phyloP scores from a whole-genome alignment of 1,139 yeast genomes.

The Candida neerlandica region DNA sequence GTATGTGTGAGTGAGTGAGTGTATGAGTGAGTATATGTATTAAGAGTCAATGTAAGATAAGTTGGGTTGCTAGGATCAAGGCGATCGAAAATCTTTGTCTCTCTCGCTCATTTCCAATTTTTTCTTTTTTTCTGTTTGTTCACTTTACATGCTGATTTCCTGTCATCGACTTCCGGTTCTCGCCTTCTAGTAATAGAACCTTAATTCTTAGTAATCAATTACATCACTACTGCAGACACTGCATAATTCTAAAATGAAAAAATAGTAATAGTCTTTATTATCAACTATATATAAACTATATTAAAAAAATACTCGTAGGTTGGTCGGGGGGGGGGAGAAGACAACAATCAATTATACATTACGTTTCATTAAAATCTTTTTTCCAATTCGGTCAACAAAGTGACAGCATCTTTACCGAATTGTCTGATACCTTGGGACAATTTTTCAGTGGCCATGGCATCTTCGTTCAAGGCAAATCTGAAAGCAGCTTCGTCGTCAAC shows the following conservation, averaged over 20 bases:
- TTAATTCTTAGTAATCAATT: not conserved
- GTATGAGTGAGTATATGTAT: not conserved
- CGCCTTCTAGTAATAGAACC: not conserved
- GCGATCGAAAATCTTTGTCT: too few relatives aligned
- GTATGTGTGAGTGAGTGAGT: too few relatives aligned
- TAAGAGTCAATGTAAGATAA: too few relatives aligned
- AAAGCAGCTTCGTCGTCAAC: conserved; percentile 85
- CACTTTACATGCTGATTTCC: too few relatives aligned
- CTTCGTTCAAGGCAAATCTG: conserved; percentile 93
- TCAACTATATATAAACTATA: conserved; percentile 3
- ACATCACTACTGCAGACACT: not conserved
- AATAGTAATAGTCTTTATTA: not conserved
- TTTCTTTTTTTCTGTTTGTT: not conserved
- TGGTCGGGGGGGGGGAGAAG: not conserved
- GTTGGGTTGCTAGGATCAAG: too few relatives aligned
- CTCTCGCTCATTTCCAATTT: too few relatives aligned
- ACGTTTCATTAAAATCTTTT: conserved; percentile 51
- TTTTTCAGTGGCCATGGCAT: conserved; percentile 98
- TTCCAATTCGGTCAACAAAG: conserved; percentile 79
- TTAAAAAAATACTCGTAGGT: not conserved
- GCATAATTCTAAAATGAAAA: not conserved
- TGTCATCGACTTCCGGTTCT: too few relatives aligned
- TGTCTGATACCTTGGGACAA: conserved; percentile 96
- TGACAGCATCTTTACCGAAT: conserved; percentile 91
- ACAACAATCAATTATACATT: not conserved